Evolutionary conservation across 768 basidiomycete species (phyloP).

Genomic region (Amanita fuliginea): DNA sequence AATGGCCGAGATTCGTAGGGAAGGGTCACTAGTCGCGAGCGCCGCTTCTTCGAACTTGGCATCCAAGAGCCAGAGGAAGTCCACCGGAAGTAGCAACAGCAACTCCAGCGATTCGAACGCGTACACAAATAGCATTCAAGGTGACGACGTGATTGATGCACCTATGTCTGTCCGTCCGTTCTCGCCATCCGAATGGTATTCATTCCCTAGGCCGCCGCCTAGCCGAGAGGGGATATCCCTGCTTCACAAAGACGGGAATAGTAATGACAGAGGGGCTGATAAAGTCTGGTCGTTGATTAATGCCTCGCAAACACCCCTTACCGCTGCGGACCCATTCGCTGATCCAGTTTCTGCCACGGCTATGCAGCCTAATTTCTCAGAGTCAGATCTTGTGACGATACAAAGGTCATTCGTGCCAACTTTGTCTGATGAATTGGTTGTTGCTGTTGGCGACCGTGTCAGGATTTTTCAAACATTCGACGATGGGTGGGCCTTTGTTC

Average conservation of each 20-base stretch:
- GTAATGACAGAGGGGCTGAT: background rate
- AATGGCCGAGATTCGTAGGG: slow-evolving; percentile 40
- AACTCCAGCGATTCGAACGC: slow-evolving; percentile 20
- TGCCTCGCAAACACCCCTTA: background rate
- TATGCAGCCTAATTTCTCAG: slow-evolving; percentile 19
- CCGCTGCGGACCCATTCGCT: background rate
- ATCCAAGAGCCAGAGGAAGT: slow-evolving; percentile 4
- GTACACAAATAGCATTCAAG: slow-evolving; percentile 20
- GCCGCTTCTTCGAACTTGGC: slow-evolving; percentile 17
- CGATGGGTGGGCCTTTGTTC: slow-evolving; percentile 63
- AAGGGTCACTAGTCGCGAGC: slow-evolving; percentile 20
- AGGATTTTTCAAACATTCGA: slow-evolving; percentile 45
- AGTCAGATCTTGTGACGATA: slow-evolving; percentile 35
- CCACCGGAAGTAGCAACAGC: background rate
- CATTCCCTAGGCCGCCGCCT: slow-evolving; percentile 56
- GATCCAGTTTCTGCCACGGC: background rate
- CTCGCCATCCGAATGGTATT: slow-evolving; percentile 55
- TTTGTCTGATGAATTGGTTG: slow-evolving; percentile 47
- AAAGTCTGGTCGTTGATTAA: background rate
- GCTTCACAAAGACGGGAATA: background rate
- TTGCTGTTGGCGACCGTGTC: slow-evolving; percentile 39
- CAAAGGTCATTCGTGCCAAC: slow-evolving; percentile 45
- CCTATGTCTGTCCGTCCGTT: slow-evolving; percentile 59
- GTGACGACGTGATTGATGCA: slow-evolving; percentile 21
- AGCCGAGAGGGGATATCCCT: slow-evolving; percentile 10